A percentile compares a stretch with the other conserved stretches of the same genome.
Evolutionary conservation across 495 filamentous ascomycete genomes (phyloP).

Genomic region (Xylaria grammica): DNA sequence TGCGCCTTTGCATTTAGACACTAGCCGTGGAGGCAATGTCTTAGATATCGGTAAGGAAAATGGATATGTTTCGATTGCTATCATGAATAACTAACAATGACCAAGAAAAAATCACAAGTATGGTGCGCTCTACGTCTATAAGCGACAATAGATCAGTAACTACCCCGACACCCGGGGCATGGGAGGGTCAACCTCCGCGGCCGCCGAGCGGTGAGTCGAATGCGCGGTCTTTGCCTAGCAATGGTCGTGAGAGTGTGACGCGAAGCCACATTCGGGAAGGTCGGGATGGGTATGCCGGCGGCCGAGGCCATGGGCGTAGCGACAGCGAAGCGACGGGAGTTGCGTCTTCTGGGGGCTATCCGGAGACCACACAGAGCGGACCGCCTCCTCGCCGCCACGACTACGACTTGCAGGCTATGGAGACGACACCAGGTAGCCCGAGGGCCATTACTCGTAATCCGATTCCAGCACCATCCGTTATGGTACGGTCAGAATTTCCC

Average conservation of each 20-base stretch:
- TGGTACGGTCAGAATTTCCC: conserved; percentile 94
- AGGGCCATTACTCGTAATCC: conserved; percentile 80
- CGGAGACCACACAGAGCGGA: conserved; percentile 64
- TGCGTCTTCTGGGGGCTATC: conserved; percentile 77
- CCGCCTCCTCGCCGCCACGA: conserved; percentile 77
- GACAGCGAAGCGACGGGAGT: conserved; percentile 71
- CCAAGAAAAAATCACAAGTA: conserved; percentile 91
- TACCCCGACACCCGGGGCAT: conserved; percentile 53
- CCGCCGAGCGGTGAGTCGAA: conserved; percentile 56
- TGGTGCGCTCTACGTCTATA: conserved; percentile 83
- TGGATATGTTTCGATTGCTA: conserved; percentile 17
- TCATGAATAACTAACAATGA: conserved; percentile 28
- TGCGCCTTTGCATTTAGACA: conserved; percentile 89
- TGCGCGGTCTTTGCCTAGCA: conserved; percentile 41
- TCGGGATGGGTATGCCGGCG: conserved; percentile 66
- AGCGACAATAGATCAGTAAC: conserved; percentile 64
- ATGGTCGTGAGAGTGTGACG: conserved; percentile 36
- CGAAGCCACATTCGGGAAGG: conserved; percentile 57
- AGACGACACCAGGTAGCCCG: conserved; percentile 79
- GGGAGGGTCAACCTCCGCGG: conserved; percentile 55
- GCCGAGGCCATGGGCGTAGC: conserved; percentile 72
- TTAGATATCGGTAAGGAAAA: conserved; percentile 80
- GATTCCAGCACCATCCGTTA: conserved; percentile 88
- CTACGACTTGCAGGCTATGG: conserved; percentile 96
- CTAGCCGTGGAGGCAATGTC: conserved; percentile 93